Evolutionary conservation across 305 asterid genomes (phyloP).

Genomic region (Stenogyne calaminthoides): DNA sequence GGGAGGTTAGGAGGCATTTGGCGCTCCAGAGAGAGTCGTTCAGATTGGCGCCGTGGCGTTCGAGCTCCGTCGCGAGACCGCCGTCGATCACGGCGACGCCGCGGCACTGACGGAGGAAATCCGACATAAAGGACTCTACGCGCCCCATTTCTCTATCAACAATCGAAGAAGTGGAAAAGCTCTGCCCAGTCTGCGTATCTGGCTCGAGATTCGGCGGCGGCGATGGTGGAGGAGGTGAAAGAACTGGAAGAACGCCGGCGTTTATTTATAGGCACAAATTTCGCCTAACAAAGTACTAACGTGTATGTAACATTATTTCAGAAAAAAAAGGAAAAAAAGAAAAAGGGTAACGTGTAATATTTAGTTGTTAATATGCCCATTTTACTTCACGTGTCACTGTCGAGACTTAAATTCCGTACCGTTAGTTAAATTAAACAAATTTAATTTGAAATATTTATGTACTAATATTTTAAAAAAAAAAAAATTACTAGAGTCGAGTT

Average conservation of each 20-base stretch:
- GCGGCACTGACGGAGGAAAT: constrained; percentile 67
- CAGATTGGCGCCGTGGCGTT: constrained; percentile 86
- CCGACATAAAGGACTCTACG: constrained; percentile 39
- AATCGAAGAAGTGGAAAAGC: constrained; percentile 15
- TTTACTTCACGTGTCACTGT: constrained; percentile 2
- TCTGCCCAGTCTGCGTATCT: constrained; percentile 8
- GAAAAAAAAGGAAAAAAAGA: no score
- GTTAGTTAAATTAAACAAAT: no score
- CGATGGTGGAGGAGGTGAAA: background rate
- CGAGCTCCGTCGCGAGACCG: constrained; percentile 95
- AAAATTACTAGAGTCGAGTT: no score
- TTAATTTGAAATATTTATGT: no score
- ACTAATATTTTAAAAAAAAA: no score
- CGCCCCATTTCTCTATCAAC: constrained; percentile 36
- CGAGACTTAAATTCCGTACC: no score
- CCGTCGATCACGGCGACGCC: constrained; percentile 90
- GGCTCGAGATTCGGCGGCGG: background rate
- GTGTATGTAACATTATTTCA: background rate
- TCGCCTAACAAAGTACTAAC: background rate
- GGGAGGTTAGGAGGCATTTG: constrained; percentile 79
- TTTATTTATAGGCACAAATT: constrained; percentile 18
- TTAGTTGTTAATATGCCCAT: background rate
- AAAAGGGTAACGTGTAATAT: background rate
- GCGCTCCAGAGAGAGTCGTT: constrained; percentile 98
- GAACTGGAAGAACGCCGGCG: constrained; percentile 15